Conservation (phyloP, 1,284 basidiomycete genomes). For the Cryptococcus neoformans region DNA sequence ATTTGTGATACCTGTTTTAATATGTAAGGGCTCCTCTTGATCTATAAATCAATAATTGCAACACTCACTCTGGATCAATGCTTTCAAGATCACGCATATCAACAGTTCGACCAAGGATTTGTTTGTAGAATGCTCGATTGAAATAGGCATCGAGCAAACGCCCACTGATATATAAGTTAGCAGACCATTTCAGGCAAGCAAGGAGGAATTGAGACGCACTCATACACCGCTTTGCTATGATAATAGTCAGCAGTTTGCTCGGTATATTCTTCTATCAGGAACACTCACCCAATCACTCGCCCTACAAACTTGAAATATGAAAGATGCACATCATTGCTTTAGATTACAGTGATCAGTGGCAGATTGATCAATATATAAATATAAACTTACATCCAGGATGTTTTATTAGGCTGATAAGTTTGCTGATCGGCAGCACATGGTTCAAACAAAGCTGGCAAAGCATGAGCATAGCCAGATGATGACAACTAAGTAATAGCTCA, state of each 20-base stretch:
- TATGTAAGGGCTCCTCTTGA: slow-evolving; percentile 5
- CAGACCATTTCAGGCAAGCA: slow-evolving; percentile 51
- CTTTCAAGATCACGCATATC: slow-evolving; percentile 93
- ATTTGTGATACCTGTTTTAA: slow-evolving; percentile 44
- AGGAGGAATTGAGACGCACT: slow-evolving; percentile 16
- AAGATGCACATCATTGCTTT: slow-evolving; percentile 81
- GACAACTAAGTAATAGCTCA: slow-evolving; percentile 10
- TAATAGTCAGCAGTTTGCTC: slow-evolving; percentile 3
- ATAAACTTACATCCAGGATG: slow-evolving; percentile 65
- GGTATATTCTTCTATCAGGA: neutral
- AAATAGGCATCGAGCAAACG: slow-evolving; percentile 98
- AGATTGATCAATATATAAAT: slow-evolving; percentile 16
- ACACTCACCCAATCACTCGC: slow-evolving; percentile 74
- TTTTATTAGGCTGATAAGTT: slow-evolving; percentile 96
- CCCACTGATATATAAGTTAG: slow-evolving; percentile 64
- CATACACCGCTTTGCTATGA: slow-evolving; percentile 42
- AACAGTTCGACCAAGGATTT: slow-evolving; percentile 84
- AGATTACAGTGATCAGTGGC: neutral
- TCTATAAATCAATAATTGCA: neutral
- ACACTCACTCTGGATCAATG: slow-evolving; percentile 82
- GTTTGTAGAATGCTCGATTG: slow-evolving; percentile 89
- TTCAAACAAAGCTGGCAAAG: slow-evolving; percentile 67
- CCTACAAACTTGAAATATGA: slow-evolving; percentile 99
- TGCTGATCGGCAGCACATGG: slow-evolving; percentile 91
- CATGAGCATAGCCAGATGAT: neutral